Evolutionary conservation across 129 eudicot genomes (phyloP).

Genomic region (Arctium minus): DNA sequence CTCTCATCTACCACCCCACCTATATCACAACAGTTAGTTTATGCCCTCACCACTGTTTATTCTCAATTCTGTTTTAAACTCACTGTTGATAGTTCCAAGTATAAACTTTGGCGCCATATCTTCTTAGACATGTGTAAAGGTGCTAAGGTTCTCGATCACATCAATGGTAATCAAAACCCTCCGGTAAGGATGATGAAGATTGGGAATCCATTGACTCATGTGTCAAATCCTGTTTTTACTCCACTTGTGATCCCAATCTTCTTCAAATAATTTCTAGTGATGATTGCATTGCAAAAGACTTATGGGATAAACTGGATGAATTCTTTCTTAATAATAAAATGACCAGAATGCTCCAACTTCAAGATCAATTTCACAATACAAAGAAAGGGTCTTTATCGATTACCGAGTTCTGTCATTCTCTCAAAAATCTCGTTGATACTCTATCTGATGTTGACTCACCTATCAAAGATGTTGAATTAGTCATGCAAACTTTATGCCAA

Average conservation of each 20-base stretch:
- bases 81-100: neutral
- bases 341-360: neutral
- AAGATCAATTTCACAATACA: neutral
- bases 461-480: neutral
- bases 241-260: neutral
- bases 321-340: too few relatives aligned
- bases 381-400: neutral
- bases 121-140: neutral
- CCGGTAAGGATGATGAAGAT: neutral
- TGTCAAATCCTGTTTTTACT: neutral
- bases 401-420: neutral
- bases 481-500: neutral
- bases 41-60: too few relatives aligned
- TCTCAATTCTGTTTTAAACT: neutral
- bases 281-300: neutral
- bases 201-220: neutral
- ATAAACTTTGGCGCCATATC: neutral
- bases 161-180: neutral
- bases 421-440: neutral
- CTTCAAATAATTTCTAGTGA: neutral
- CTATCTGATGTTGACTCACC: neutral
- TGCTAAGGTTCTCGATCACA: neutral
- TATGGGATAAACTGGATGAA: neutral
- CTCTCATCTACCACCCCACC: too few relatives aligned
- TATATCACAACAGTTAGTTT: too few relatives aligned